These are phyloP conservation scores for Clonostachys rhizophaga DNA, from an alignment of 2,329 filamentous ascomycete species.

Conservation along the genomic window DNA sequence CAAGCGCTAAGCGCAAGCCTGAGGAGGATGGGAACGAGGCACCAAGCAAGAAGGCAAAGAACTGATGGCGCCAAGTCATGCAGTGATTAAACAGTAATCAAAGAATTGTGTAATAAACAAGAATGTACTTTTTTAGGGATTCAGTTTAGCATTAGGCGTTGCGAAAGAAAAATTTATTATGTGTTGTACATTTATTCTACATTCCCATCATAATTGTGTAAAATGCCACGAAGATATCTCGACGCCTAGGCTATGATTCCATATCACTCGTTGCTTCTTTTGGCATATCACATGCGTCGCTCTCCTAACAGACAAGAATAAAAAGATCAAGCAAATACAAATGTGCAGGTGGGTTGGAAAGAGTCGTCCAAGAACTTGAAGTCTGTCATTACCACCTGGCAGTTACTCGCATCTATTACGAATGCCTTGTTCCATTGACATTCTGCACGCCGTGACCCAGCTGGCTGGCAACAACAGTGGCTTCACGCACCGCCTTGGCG, in stretches of 20 bases:
- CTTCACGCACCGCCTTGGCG: constrained; percentile 64
- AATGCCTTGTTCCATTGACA: constrained; percentile 25
- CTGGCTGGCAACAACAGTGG: constrained; percentile 64
- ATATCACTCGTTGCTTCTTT: neutral
- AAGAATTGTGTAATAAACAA: too few species aligned
- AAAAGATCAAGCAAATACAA: too few species aligned
- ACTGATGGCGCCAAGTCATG: too few species aligned
- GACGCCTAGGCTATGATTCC: too few species aligned
- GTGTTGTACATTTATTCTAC: neutral
- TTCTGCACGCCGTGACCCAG: constrained; percentile 36
- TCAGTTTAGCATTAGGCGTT: neutral
- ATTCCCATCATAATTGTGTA: neutral
- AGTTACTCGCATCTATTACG: neutral
- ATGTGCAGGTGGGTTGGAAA: too few species aligned
- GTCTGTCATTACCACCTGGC: neutral
- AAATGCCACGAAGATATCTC: neutral
- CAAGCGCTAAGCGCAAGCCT: constrained; percentile 42
- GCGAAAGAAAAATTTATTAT: neutral
- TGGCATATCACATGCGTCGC: neutral
- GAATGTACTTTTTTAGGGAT: too few species aligned
- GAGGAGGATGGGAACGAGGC: constrained; percentile 15
- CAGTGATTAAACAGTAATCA: too few species aligned
- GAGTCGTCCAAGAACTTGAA: neutral
- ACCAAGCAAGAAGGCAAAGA: constrained; percentile 35
- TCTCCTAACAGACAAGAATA: too few species aligned